Evolutionary conservation across 768 basidiomycete genomes (phyloP).

Genomic region (Tephrocybe sp.): DNA sequence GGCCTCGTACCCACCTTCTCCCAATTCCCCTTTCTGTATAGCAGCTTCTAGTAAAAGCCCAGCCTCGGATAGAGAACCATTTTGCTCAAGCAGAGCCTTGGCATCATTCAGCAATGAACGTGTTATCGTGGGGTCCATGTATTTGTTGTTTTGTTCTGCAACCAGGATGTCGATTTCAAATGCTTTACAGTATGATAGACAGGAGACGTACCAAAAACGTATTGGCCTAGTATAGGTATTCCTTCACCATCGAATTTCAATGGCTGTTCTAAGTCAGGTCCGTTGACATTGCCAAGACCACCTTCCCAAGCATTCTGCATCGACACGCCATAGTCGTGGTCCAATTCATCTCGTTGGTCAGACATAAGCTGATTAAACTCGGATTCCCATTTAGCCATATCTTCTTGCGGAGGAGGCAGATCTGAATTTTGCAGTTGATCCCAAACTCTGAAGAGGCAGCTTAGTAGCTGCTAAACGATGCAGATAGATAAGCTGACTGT

Average conservation of each 20-base stretch:
- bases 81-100: slow-evolving; percentile 72
- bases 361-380: slow-evolving; percentile 81
- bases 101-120: slow-evolving; percentile 67
- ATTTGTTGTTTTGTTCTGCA: slow-evolving; percentile 72
- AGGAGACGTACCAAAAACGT: slow-evolving; percentile 75
- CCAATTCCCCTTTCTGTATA: slow-evolving; percentile 78
- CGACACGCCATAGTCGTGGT: slow-evolving; percentile 57
- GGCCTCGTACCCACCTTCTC: slow-evolving; percentile 81
- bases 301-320: slow-evolving; percentile 70
- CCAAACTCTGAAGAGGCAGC: slow-evolving; percentile 52
- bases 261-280: slow-evolving; percentile 29
- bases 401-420: slow-evolving; percentile 55
- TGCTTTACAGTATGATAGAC: neutral
- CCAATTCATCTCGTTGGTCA: slow-evolving; percentile 61
- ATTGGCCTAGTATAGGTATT: slow-evolving; percentile 68
- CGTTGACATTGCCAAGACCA: slow-evolving; percentile 45
- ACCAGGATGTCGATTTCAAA: neutral
- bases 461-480: neutral
- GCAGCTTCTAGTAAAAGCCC: slow-evolving; percentile 89
- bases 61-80: slow-evolving; percentile 87
- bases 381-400: slow-evolving; percentile 79
- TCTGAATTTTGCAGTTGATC: slow-evolving; percentile 59
- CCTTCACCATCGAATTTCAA: slow-evolving; percentile 70
- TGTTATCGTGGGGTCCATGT: slow-evolving; percentile 52
- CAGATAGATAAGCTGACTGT: slow-evolving; percentile 38